Evolutionary conservation across 2,329 filamentous ascomycete species (phyloP).

Genomic region (Aspergillus transmontanensis): DNA sequence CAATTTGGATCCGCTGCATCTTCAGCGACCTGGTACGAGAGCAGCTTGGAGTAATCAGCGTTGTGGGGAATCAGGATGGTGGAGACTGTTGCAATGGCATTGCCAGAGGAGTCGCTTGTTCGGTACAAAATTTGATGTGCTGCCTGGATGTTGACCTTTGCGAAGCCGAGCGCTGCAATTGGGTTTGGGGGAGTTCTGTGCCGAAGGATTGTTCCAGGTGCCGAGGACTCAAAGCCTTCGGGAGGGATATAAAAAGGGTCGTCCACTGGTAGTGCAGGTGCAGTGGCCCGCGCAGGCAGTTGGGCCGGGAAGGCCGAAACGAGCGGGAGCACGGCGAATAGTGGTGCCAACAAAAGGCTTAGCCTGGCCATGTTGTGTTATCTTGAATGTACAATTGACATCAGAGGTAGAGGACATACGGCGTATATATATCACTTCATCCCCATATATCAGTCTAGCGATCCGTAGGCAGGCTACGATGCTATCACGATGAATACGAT

Average conservation of each 20-base stretch:
- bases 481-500: background rate
- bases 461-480: background rate
- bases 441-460: background rate
- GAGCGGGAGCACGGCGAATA: background rate
- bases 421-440: background rate
- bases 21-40: constrained; percentile 48
- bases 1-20: constrained; percentile 31
- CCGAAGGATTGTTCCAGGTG: constrained; percentile 32
- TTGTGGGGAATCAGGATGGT: constrained; percentile 44
- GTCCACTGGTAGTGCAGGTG: constrained; percentile 21
- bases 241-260: constrained; percentile 35
- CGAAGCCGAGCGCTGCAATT: constrained; percentile 26
- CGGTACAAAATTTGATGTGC: constrained; percentile 45
- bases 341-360: constrained; percentile 5
- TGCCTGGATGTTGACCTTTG: constrained; percentile 24
- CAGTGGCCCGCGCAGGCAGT: background rate
- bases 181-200: constrained; percentile 25
- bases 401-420: no score
- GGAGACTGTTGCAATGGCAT: constrained; percentile 41
- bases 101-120: constrained; percentile 39
- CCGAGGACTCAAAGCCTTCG: constrained; percentile 26
- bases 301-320: constrained; percentile 4
- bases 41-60: constrained; percentile 32
- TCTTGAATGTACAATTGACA: background rate
- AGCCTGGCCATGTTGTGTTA: background rate